Evolutionary conservation across 768 basidiomycete genomes (phyloP), one percentile per base, ranked within the genome.

Genomic region (Gloeopeniophorella convolvens): DNA sequence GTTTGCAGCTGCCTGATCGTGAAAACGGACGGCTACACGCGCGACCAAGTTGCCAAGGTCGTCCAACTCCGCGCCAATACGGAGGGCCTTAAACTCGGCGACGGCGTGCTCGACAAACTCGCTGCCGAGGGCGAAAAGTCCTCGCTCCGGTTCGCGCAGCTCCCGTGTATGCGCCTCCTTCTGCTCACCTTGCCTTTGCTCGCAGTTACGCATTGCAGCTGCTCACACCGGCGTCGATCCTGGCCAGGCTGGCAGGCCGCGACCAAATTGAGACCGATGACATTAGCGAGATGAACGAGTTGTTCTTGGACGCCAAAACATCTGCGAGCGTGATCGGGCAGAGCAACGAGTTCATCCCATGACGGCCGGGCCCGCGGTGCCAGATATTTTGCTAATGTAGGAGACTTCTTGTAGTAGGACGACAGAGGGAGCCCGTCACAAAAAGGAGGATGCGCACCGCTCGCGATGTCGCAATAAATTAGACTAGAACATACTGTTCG

Each of bases 301-400:
- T 99, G 27, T 99, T 99, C 75, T 72, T 97, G 60, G 94, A 98
- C 65, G 92, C 95, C 16, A 95, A 93, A 64, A 83, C 86, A 0
- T 66, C 67, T 56, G 73, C 66, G 5, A 50, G 45, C 18, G 44
- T 58, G 39, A 45, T 58, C 20, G 24, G 49, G 5, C 15, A 50
- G 48, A 43, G 40, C 20, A 43, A 48, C 18, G 24, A 28, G 12
- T 54, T 43, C 39, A 31, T 24, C 5, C 10, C 46, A 39, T 54
- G 42, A 54, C 35, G 5, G 5, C 15, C 15, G 31, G 30, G 26
- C 11, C 28, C 16, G 18, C 9, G 24, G 26, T 12, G 36, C 31
- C 12, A 4, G 13, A 45, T n/a, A n/a, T 10, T 30, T n/a, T 5
- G 16, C 5, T 27, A 32, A n/a, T n/a, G n/a, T n/a, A n/a, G n/a